A percentile compares a stretch with the other conserved stretches of the same genome.
phyloP scores from a whole-genome alignment of 257 asterid genomes.

The Sherardia arvensis region DNA sequence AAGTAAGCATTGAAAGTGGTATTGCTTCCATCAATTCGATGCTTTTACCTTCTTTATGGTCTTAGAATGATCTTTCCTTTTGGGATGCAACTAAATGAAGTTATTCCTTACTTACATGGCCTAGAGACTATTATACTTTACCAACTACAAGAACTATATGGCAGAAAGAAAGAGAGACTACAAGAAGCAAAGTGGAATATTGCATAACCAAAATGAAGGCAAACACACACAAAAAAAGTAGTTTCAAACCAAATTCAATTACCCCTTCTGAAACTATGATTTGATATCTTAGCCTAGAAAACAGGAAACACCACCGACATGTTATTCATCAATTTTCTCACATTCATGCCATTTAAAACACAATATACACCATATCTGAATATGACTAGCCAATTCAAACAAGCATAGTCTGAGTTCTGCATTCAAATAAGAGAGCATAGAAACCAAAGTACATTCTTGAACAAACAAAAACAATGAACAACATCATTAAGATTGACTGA shows the following conservation, averaged over 20 bases:
- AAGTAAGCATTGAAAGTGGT: conserved; percentile 12
- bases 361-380: neutral
- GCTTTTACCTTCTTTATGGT: conserved; percentile 4
- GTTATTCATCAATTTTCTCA: neutral
- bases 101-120: conserved; percentile 6
- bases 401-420: neutral
- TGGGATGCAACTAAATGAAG: neutral
- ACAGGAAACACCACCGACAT: neutral
- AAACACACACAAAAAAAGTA: neutral
- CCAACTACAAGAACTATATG: neutral
- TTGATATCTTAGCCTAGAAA: neutral
- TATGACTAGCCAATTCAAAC: neutral
- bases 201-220: conserved; percentile 1
- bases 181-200: conserved; percentile 7
- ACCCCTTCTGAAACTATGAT: neutral
- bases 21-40: conserved; percentile 6
- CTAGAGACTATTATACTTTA: neutral
- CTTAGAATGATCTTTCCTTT: neutral
- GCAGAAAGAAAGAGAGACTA: conserved; percentile 1
- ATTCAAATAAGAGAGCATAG: neutral
- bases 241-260: neutral
- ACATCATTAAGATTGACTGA: neutral
- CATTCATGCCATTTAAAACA: neutral
- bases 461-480: neutral
- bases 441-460: neutral